Conservation (phyloP, 257 asterid species). For the Przewalskia tangutica region DNA sequence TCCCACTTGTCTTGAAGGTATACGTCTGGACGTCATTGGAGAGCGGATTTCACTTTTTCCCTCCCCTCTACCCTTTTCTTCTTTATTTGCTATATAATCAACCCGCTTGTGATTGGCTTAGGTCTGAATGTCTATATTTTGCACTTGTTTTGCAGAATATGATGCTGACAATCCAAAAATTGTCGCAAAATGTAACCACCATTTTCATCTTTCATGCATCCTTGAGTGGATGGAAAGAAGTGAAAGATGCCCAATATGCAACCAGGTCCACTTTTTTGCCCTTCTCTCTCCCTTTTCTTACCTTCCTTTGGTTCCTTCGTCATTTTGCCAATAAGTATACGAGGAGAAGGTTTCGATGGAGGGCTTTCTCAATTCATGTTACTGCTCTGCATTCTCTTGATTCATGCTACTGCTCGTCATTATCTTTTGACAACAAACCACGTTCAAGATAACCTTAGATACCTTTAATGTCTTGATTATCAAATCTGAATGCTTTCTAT, state of each 20-base stretch:
- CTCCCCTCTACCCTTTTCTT: not conserved
- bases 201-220: constrained; percentile 80
- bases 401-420: not conserved
- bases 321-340: not conserved
- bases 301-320: not conserved
- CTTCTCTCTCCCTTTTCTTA: not conserved
- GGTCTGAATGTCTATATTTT: not conserved
- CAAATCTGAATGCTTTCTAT: not conserved
- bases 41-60: not conserved
- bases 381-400: not conserved
- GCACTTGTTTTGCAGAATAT: constrained; percentile 41
- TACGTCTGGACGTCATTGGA: not conserved
- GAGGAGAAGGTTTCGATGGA: not conserved
- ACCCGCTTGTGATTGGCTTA: not conserved
- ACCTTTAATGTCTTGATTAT: not conserved
- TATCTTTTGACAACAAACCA: not conserved
- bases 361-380: not conserved
- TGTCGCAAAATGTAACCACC: constrained; percentile 57
- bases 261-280: constrained; percentile 36
- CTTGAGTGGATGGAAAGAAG: constrained; percentile 90
- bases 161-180: constrained; percentile 58
- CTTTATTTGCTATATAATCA: not conserved
- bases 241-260: constrained; percentile 61
- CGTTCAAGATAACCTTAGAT: not conserved
- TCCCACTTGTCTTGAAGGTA: constrained; percentile 88